Conservation (phyloP, 345 rosid species). For the Anastatica hierochuntica region DNA sequence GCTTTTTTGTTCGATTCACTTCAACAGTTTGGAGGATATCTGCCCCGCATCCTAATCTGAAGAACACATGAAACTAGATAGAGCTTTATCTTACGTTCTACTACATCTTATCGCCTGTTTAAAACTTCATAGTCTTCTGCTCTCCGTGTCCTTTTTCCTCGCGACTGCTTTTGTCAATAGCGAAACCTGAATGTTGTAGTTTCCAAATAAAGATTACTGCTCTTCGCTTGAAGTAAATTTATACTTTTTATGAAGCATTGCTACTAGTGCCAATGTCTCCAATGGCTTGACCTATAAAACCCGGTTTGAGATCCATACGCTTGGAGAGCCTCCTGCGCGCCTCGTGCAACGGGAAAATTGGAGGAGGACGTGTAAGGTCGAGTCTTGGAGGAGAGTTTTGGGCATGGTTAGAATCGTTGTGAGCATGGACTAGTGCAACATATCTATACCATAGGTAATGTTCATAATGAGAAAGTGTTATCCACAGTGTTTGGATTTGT, state of each 20-base stretch:
- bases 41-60: slow-evolving; percentile 40
- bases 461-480: too few relatives aligned
- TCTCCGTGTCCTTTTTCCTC: too few relatives aligned
- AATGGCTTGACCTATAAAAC: slow-evolving; percentile 59
- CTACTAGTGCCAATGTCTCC: slow-evolving; percentile 65
- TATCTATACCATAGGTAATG: slow-evolving; percentile 76
- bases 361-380: slow-evolving; percentile 35
- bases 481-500: too few relatives aligned
- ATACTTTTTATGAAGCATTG: too few relatives aligned
- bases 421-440: slow-evolving; percentile 94
- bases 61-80: slow-evolving; percentile 6
- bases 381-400: slow-evolving; percentile 57
- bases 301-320: slow-evolving; percentile 33
- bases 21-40: slow-evolving; percentile 62
- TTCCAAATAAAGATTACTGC: too few relatives aligned
- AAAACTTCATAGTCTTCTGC: background rate
- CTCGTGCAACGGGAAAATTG: slow-evolving; percentile 37
- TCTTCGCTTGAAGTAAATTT: too few relatives aligned
- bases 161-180: too few relatives aligned
- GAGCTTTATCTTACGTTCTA: slow-evolving; percentile 1
- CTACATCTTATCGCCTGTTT: background rate
- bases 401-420: slow-evolving; percentile 75
- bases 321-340: slow-evolving; percentile 31
- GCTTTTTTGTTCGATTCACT: background rate
- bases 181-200: too few relatives aligned